A percentile compares a stretch with the other conserved stretches of the same genome.
Evolutionary conservation across 345 rosid genomes (phyloP).

Genomic region (Laguncularia racemosa): DNA sequence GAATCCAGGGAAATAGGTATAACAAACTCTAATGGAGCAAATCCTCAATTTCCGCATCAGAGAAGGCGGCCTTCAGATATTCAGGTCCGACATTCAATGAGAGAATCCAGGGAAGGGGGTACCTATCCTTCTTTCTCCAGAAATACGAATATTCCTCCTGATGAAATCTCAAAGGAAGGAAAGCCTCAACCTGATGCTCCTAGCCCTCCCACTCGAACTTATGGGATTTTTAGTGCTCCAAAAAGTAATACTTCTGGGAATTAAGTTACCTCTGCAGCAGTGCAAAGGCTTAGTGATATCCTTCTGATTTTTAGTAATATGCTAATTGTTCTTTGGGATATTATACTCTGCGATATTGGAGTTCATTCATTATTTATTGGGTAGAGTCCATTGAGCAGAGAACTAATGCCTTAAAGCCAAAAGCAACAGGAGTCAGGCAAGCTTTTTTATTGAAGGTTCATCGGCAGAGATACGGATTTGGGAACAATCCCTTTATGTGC

Average conservation of each 20-base stretch:
- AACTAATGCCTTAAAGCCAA: no score
- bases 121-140: conserved; percentile 10
- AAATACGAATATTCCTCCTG: conserved; percentile 15
- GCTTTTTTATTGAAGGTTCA: no score
- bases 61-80: conserved; percentile 15
- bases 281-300: no score
- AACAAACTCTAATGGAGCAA: conserved; percentile 18
- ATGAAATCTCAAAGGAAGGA: conserved; percentile 20
- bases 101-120: conserved; percentile 14
- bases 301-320: no score
- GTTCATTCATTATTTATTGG: no score
- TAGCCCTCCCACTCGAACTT: conserved; percentile 22
- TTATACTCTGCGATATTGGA: no score
- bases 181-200: conserved; percentile 8
- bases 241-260: conserved; percentile 12
- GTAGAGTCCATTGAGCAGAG: no score
- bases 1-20: conserved; percentile 13
- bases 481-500: no score
- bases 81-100: conserved; percentile 8
- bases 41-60: conserved; percentile 11
- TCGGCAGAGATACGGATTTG: no score
- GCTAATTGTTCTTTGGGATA: no score
- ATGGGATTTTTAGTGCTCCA: conserved; percentile 53
- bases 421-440: no score
- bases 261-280: conserved; percentile 3